Conservation (phyloP, 176 grass and related monocot species). For the Cenchrus fungigraminus region DNA sequence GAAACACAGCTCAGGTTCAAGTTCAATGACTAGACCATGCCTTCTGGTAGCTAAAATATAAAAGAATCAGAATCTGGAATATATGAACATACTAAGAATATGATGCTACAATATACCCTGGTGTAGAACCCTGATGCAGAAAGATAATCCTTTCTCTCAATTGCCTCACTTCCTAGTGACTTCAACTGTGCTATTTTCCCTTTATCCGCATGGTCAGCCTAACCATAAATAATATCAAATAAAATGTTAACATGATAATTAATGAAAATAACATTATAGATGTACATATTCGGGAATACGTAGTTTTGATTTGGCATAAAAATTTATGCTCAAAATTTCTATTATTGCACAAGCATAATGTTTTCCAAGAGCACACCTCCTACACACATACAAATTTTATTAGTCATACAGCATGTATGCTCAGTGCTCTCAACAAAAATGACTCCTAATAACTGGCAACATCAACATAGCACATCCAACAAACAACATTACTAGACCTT, state of each 20-base stretch:
- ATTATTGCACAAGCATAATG: conserved; percentile 16
- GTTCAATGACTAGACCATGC: neutral
- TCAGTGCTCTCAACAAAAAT: neutral
- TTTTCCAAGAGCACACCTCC: neutral
- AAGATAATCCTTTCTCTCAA: conserved; percentile 33
- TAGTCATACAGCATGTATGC: neutral
- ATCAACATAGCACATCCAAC: neutral
- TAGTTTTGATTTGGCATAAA: neutral
- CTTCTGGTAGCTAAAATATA: neutral
- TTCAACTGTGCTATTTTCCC: neutral
- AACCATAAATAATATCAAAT: conserved; percentile 1
- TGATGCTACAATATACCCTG: conserved; percentile 19
- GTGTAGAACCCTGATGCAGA: conserved; percentile 22
- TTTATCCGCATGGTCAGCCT: neutral
- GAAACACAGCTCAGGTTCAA: neutral
- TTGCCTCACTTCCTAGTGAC: conserved; percentile 8
- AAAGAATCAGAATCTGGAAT: conserved; percentile 4
- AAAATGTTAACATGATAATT: neutral
- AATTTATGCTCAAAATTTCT: neutral
- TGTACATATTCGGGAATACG: neutral
- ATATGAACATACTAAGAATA: neutral
- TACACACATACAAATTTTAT: neutral
- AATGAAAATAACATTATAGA: neutral
- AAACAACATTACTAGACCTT: neutral
- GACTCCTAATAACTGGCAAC: neutral